Evolutionary conservation across 2,329 filamentous ascomycete genomes (phyloP).

Genomic region (Lachnum nothofagi): DNA sequence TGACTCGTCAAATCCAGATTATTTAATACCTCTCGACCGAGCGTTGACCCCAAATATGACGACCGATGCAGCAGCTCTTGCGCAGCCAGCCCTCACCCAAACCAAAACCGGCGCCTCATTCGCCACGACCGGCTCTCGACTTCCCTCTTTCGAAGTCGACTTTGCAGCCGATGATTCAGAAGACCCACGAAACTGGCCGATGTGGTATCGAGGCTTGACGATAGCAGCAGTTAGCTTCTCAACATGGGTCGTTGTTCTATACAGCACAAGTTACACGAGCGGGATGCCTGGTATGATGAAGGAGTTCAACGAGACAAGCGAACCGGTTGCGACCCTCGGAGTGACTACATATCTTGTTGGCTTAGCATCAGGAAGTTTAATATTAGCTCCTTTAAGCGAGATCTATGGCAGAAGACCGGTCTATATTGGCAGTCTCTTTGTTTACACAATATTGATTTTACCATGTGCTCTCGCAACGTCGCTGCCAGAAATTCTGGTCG

Average conservation of each 20-base stretch:
- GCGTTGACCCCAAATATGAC: conserved; percentile 37
- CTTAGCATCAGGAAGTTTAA: conserved; percentile 63
- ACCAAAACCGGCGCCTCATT: conserved; percentile 40
- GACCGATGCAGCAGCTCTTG: conserved; percentile 37
- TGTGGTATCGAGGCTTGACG: conserved; percentile 40
- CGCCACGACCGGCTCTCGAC: conserved; percentile 40
- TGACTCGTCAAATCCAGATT: conserved; percentile 20
- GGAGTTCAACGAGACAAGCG: conserved; percentile 56
- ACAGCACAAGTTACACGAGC: conserved; percentile 74
- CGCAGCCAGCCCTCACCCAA: conserved; percentile 33
- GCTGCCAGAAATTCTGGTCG: conserved; percentile 61
- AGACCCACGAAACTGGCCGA: conserved; percentile 65
- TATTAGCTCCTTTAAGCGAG: conserved; percentile 70
- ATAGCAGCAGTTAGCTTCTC: conserved; percentile 35
- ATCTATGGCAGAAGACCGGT: conserved; percentile 65
- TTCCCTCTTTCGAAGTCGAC: conserved; percentile 66
- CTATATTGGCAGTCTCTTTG: conserved; percentile 59
- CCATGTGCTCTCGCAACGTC: conserved; percentile 67
- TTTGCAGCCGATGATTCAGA: conserved; percentile 59
- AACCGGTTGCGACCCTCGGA: conserved; percentile 65
- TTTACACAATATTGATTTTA: conserved; percentile 65
- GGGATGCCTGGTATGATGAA: conserved; percentile 63
- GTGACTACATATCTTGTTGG: conserved; percentile 75
- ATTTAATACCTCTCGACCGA: conserved; percentile 36
- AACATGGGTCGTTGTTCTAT: conserved; percentile 51